phyloP scores from a whole-genome alignment of 495 filamentous ascomycete species.

The Penicillium fimorum region DNA sequence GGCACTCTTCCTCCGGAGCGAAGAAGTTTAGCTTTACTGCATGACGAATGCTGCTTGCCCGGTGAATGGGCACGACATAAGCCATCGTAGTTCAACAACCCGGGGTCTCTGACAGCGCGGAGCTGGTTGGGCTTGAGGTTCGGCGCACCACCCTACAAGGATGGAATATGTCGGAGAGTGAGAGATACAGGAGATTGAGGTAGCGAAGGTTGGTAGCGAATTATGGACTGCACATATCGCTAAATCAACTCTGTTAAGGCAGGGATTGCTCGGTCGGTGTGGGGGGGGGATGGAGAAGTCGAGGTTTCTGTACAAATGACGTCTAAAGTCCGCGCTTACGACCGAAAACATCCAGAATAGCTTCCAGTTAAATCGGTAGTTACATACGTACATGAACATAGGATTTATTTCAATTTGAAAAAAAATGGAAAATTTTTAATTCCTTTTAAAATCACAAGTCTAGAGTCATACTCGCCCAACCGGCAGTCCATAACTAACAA shows the following conservation, averaged over 20 bases:
- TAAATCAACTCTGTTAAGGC: neutral
- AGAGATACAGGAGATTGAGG: constrained; percentile 3
- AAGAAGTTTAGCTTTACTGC: constrained; percentile 78
- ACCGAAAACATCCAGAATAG: constrained; percentile 19
- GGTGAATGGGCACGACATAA: constrained; percentile 91
- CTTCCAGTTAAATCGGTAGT: neutral
- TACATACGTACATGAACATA: neutral
- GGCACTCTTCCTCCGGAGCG: constrained; percentile 67
- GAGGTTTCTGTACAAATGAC: constrained; percentile 25
- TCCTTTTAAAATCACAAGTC: constrained; percentile 17
- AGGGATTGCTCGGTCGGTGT: neutral
- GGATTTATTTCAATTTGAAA: neutral
- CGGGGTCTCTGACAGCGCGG: constrained; percentile 11
- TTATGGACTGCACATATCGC: constrained; percentile 18
- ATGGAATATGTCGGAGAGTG: too few species aligned
- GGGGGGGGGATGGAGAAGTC: neutral
- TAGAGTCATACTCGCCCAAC: constrained; percentile 6
- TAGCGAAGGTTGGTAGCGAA: neutral
- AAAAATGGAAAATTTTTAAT: constrained; percentile 3
- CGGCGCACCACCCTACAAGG: constrained; percentile 13
- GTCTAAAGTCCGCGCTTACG: constrained; percentile 29
- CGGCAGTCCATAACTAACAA: neutral
- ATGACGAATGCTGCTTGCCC: constrained; percentile 84
- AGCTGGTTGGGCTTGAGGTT: constrained; percentile 13
- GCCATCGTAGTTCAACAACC: constrained; percentile 59